Base-by-base conservation (phyloP, 73 alveolate species). In the Blepharisma japonicum region DNA sequence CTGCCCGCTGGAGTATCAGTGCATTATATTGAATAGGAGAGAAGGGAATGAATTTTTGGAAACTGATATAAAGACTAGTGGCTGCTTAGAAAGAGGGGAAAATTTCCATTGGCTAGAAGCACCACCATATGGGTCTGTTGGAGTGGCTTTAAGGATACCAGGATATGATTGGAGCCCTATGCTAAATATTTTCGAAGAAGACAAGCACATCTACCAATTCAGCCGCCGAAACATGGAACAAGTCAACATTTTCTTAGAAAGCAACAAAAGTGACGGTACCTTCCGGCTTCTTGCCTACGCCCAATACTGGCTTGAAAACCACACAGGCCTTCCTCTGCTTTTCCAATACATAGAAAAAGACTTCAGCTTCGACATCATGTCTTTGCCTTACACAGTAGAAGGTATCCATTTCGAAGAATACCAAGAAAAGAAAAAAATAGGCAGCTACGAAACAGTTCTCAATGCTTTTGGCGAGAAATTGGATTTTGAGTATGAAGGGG, bases 261-360 rank as follows among this genome's bases (percentile, higher is more conserved):
- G 47, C 23, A 14, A n/a, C 23, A 25, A 8, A 25, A 25, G 50
- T 18, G 74, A 70, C 11, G 80, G 80, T 3, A 47, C 20, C 32
- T 70, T 70, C n/a, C 0, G n/a, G 5, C 14, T 70, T 3, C 32
- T 39, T 4, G 32, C 27, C 27, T 70, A 39, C 5, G 11, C 68
- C 46, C 77, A 70, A 5, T 70, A 38, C 66, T 70, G 80, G 80
- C 66, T 70, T 70, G 66, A 45, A 45, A 70, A 70, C 45, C 56
- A 70, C 32, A 70, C 80, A 14, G 80, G 80, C 5, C 21, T 70
- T 11, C 80, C 80, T 14, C n/a, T 70, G 56, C 56, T 39, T 14
- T 47, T 70, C 66, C 11, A 70, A 25, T 47, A 70, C 6, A 47
- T 70, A 45, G 80, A 70, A 70, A 47, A 70, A 14, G 42, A 70